phyloP scores from a whole-genome alignment of 345 rosid species.

The Crucihimalaya himalaica region DNA sequence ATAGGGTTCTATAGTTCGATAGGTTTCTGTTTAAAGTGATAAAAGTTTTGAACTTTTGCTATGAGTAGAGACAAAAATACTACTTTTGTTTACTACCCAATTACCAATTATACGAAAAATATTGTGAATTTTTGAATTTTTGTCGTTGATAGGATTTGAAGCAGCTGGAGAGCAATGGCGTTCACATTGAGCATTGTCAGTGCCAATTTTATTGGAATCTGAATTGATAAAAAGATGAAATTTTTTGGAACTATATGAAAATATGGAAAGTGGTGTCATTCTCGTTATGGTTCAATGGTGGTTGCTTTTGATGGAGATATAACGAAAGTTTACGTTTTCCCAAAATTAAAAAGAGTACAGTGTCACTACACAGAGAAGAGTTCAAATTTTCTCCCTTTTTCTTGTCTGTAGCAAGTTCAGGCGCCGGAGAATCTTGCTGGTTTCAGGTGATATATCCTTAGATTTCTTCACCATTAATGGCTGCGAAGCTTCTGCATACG shows the following conservation, averaged over 20 bases:
- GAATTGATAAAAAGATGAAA: not conserved
- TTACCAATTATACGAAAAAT: not conserved
- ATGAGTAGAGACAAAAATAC: slow-evolving; percentile 14
- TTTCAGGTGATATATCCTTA: not conserved
- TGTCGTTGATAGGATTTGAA: slow-evolving; percentile 34
- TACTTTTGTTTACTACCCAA: not conserved
- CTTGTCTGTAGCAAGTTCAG: not conserved
- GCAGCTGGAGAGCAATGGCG: slow-evolving; percentile 47
- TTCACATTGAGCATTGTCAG: slow-evolving; percentile 30
- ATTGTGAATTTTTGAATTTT: not conserved
- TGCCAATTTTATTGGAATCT: slow-evolving; percentile 31
- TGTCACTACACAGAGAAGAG: not conserved
- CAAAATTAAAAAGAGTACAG: not conserved
- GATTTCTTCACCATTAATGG: slow-evolving; percentile 51
- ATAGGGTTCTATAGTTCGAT: slow-evolving; percentile 31
- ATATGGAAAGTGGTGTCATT: slow-evolving; percentile 44
- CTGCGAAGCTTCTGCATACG: slow-evolving; percentile 89
- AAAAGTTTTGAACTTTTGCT: slow-evolving; percentile 7
- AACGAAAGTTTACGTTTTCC: slow-evolving; percentile 34
- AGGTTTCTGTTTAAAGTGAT: not conserved
- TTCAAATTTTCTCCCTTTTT: slow-evolving; percentile 9
- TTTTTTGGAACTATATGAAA: slow-evolving; percentile 34
- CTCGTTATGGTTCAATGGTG: slow-evolving; percentile 34
- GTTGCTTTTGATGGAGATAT: slow-evolving; percentile 30
- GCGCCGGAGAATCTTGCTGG: slow-evolving; percentile 1